Conservation (phyloP, 495 filamentous ascomycete species). For the Lasiosphaeria ovina region DNA sequence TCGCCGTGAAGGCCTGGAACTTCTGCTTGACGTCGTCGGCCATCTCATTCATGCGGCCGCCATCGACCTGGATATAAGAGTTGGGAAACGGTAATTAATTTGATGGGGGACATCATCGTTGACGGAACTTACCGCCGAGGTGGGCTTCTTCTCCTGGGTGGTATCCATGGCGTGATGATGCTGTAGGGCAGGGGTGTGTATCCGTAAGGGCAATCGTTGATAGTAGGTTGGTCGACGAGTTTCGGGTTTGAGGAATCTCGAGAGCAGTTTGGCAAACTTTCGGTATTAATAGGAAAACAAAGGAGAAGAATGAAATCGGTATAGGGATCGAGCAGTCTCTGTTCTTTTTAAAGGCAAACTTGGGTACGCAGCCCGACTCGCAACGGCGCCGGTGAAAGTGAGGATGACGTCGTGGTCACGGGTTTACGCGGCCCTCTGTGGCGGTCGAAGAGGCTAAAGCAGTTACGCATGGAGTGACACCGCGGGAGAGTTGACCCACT, state of each 20-base stretch:
- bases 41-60: conserved; percentile 24
- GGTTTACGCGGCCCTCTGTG: conserved; percentile 12
- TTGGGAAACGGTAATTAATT: not conserved
- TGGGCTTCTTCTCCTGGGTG: too few relatives aligned
- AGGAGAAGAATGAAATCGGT: too few relatives aligned
- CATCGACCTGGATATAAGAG: conserved; percentile 8
- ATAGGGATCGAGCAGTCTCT: not conserved
- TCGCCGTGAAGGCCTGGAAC: conserved; percentile 46
- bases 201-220: too few relatives aligned
- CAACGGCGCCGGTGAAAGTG: not conserved
- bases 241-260: too few relatives aligned
- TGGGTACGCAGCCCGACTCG: not conserved
- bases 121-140: too few relatives aligned
- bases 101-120: too few relatives aligned
- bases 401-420: conserved; percentile 22
- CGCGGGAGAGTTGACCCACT: not conserved
- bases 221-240: too few relatives aligned
- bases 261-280: too few relatives aligned
- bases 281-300: too few relatives aligned
- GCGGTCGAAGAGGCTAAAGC: not conserved
- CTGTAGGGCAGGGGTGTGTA: too few relatives aligned
- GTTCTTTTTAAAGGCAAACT: conserved; percentile 1
- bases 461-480: not conserved
- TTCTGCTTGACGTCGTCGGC: conserved; percentile 26
- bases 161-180: too few relatives aligned